Evolutionary conservation across 176 grass and related monocot genomes (phyloP).

Genomic region (Bothriochloa decipiens): DNA sequence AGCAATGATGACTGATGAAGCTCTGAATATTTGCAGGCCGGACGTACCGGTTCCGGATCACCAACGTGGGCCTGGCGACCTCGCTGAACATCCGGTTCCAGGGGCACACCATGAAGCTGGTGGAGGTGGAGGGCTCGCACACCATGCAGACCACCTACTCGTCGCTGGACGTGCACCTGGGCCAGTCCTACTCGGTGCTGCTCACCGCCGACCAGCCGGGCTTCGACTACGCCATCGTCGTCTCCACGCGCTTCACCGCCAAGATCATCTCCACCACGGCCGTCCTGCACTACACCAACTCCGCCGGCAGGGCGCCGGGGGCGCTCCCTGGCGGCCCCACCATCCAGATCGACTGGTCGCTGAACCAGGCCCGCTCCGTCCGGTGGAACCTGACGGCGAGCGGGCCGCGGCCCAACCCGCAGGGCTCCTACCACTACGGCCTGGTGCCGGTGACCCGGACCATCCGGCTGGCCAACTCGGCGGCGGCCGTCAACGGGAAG

Average conservation of each 20-base stretch:
- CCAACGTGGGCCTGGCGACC: conserved; percentile 77
- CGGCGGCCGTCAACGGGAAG: conserved; percentile 71
- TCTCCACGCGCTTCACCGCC: conserved; percentile 82
- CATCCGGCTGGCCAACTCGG: conserved; percentile 81
- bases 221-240: conserved; percentile 71
- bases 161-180: conserved; percentile 82
- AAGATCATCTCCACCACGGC: conserved; percentile 61
- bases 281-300: conserved; percentile 70
- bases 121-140: conserved; percentile 91
- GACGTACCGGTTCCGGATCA: conserved; percentile 81
- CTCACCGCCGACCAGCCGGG: conserved; percentile 74
- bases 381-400: conserved; percentile 97
- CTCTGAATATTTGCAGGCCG: conserved; percentile 45
- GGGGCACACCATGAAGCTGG: conserved; percentile 83
- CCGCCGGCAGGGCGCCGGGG: conserved; percentile 51
- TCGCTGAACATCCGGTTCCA: conserved; percentile 86
- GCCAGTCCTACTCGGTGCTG: conserved; percentile 91
- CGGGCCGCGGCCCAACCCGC: conserved; percentile 85
- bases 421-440: conserved; percentile 96
- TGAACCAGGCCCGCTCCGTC: conserved; percentile 89
- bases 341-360: conserved; percentile 71
- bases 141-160: conserved; percentile 77
- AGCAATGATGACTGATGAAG: too few relatives aligned
- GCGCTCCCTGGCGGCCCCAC: conserved; percentile 62
- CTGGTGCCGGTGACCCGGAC: conserved; percentile 58